phyloP scores from a whole-genome alignment of 306 rosid genomes.

The Quercus variabilis region DNA sequence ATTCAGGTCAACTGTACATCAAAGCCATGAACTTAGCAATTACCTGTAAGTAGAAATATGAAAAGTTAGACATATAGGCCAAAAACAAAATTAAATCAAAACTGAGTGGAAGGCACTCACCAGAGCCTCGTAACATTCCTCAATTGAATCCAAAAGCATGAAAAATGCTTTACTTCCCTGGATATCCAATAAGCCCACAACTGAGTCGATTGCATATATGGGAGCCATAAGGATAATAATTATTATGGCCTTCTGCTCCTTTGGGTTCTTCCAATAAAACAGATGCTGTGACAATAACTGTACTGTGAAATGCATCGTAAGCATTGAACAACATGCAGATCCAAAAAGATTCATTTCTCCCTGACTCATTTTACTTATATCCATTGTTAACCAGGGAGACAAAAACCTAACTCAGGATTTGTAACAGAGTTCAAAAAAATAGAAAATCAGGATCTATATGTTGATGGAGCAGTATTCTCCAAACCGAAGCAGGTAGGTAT shows the following conservation, averaged over 20 bases:
- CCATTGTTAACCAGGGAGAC: conserved; percentile 40
- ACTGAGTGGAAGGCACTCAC: conserved; percentile 35
- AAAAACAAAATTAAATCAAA: conserved; percentile 4
- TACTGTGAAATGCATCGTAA: conserved; percentile 84
- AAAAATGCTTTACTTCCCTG: conserved; percentile 78
- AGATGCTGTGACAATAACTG: conserved; percentile 91
- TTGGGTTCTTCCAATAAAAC: conserved; percentile 95
- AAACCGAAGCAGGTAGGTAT: no score
- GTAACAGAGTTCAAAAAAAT: conserved; percentile 15
- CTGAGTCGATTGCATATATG: conserved; percentile 65
- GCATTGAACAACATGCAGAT: conserved; percentile 68
- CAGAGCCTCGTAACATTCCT: conserved; percentile 92
- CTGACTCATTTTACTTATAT: conserved; percentile 52
- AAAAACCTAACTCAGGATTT: conserved; percentile 27
- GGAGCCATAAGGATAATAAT: conserved; percentile 96
- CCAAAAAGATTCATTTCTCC: conserved; percentile 68
- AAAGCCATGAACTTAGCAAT: conserved; percentile 92
- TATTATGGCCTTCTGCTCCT: conserved; percentile 86
- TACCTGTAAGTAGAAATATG: conserved; percentile 39
- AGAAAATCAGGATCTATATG: not conserved
- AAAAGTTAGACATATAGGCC: not conserved
- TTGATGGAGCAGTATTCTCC: no score
- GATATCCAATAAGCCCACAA: conserved; percentile 83
- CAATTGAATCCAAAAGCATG: conserved; percentile 67
- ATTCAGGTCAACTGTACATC: conserved; percentile 85